These are phyloP conservation scores for Calonectria montana DNA, from an alignment of 2,329 filamentous ascomycete genomes.

Conservation along the genomic window DNA sequence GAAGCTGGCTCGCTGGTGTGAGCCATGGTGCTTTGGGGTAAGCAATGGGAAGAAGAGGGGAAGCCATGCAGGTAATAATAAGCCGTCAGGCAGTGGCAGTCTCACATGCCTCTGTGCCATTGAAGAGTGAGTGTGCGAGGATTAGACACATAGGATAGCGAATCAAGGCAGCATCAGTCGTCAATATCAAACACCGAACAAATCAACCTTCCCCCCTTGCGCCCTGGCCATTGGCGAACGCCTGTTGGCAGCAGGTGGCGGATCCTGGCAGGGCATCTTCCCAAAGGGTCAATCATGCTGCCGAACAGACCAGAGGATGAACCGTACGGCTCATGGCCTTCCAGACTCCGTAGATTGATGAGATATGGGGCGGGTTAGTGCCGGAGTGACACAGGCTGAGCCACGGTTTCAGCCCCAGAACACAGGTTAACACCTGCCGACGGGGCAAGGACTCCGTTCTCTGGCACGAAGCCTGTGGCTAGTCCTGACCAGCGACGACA, in stretches of 20 bases:
- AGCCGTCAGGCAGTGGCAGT: constrained; percentile 11
- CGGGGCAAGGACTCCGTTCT: constrained; percentile 16
- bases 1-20: not conserved
- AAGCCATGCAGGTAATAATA: constrained; percentile 7
- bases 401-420: constrained; percentile 41
- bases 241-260: constrained; percentile 27
- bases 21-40: constrained; percentile 2
- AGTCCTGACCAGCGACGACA: constrained; percentile 12
- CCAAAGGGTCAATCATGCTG: not conserved
- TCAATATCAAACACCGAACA: constrained; percentile 40
- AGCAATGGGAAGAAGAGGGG: not conserved
- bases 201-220: constrained; percentile 21
- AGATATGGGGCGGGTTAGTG: constrained; percentile 29
- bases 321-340: constrained; percentile 2
- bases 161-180: constrained; percentile 17
- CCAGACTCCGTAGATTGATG: not conserved
- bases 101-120: constrained; percentile 12
- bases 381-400: constrained; percentile 37
- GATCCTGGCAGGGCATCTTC: constrained; percentile 29
- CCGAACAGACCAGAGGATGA: constrained; percentile 11
- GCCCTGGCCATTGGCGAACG: constrained; percentile 18
- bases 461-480: not conserved
- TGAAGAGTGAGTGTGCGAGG: constrained; percentile 12
- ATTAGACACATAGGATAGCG: constrained; percentile 9
- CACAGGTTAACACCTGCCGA: constrained; percentile 25